Conservation (phyloP, 306 rosid species). For the Dicorynia guianensis region DNA sequence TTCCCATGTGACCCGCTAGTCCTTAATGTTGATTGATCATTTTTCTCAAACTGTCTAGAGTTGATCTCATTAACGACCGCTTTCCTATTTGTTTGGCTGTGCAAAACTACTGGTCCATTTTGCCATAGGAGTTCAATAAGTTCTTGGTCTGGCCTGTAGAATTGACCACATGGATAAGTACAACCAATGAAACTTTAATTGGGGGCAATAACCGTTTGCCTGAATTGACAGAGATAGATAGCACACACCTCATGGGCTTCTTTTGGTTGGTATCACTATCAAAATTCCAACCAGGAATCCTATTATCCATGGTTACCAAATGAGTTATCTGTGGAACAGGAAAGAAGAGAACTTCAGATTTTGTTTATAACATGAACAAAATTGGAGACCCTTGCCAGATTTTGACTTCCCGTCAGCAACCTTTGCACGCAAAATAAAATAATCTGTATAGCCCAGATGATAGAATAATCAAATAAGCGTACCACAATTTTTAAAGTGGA, state of each 20-base stretch:
- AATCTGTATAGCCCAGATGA: conserved; percentile 7
- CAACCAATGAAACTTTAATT: conserved; percentile 39
- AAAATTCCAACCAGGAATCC: conserved; percentile 71
- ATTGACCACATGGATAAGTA: conserved; percentile 33
- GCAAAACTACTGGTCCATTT: conserved; percentile 83
- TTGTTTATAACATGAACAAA: conserved; percentile 1
- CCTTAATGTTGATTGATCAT: conserved; percentile 53
- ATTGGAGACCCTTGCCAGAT: background rate
- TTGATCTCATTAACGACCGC: conserved; percentile 35
- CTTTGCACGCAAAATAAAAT: conserved; percentile 36
- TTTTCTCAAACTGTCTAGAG: conserved; percentile 59
- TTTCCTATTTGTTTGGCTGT: conserved; percentile 73
- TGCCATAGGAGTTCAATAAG: conserved; percentile 86
- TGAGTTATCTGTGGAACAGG: conserved; percentile 48
- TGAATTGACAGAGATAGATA: conserved; percentile 43
- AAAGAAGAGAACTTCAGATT: conserved; percentile 39
- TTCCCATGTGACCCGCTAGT: conserved; percentile 57
- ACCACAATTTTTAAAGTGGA: conserved; percentile 11
- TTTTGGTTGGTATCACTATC: conserved; percentile 69
- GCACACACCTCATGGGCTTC: conserved; percentile 72
- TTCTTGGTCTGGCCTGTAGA: conserved; percentile 76
- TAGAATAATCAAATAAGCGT: conserved; percentile 39
- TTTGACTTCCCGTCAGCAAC: conserved; percentile 25
- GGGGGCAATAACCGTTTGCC: conserved; percentile 20
- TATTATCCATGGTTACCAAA: conserved; percentile 67